Evolutionary conservation across 768 basidiomycete genomes (phyloP), one percentile per base, ranked within the genome.

Genomic region (Lyophyllum semitale): DNA sequence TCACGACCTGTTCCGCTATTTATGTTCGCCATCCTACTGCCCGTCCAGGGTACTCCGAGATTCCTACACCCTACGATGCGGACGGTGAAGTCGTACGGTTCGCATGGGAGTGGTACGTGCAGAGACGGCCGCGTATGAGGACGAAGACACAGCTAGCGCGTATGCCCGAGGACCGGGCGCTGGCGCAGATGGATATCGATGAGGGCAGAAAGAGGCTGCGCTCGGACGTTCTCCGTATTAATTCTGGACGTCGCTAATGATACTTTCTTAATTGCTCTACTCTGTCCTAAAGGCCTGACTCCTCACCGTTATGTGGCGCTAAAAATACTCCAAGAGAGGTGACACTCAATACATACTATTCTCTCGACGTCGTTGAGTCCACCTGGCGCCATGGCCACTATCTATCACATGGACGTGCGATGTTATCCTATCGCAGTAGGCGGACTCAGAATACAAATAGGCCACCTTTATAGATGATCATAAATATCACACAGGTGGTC

Each of bases 1-100:
- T 91, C 78, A 66, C 81, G 44, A 93, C 94, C 9, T 98, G 96
- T 71, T 93, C 95, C 1, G 88, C 88, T 13, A 78, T 98, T 48
- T 98, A 96, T 68, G 84, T 98, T 29, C 91, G 97, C 33, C 94
- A 98, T 65, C 97, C 97, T 8, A 97, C 95, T 0, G 97, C 96
- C 0, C 85, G 94, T n/a, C 93, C 95, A 0, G 91, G 91, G 6
- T 95, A 96, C 73, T 92, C 89, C 15, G 97, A 99, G 71, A 89
- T 99, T 33, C 93, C 96, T 6, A 92, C 91, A 4, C 97, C 97
- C 2, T 98, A 90, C 70, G 93, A 95, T 59, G 95, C 97, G 0
- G 95, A 97, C 64, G 97, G 97, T 17, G 91, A 95, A 60, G 79
- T 97, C 12, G 82, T 98, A 57, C 87, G 93, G 54, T 82, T 93